These are phyloP conservation scores for Pelargonium nanum DNA, from an alignment of 345 rosid species.

Conservation along the genomic window DNA sequence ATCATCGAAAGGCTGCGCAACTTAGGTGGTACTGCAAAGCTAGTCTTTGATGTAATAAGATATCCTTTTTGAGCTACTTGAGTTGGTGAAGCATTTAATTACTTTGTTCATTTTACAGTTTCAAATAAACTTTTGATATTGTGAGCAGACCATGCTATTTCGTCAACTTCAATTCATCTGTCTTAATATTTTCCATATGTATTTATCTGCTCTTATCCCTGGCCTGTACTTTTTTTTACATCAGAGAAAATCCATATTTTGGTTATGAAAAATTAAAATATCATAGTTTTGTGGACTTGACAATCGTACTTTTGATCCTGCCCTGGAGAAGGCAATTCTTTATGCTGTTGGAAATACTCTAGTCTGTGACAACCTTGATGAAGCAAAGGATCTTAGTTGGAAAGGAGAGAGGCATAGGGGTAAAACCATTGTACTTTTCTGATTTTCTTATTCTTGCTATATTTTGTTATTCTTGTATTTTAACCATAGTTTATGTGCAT, in stretches of 20 bases:
- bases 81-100: slow-evolving; percentile 4
- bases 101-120: not conserved
- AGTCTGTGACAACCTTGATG: slow-evolving; percentile 92
- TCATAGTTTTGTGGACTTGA: slow-evolving; percentile 38
- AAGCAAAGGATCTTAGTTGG: slow-evolving; percentile 94
- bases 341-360: slow-evolving; percentile 96
- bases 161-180: not conserved
- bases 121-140: not conserved
- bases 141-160: not conserved
- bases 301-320: slow-evolving; percentile 69
- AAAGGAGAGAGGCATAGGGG: slow-evolving; percentile 90
- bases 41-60: slow-evolving; percentile 83
- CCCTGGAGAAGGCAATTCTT: slow-evolving; percentile 80
- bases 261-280: not conserved
- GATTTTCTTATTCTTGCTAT: slow-evolving; percentile 1
- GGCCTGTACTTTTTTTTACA: not conserved
- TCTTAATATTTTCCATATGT: not conserved
- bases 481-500: slow-evolving; percentile 5
- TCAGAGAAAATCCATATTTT: not conserved
- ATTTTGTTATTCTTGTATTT: not conserved
- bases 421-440: slow-evolving; percentile 15
- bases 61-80: slow-evolving; percentile 49
- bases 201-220: not conserved
- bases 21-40: slow-evolving; percentile 76
- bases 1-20: slow-evolving; percentile 68